These are phyloP conservation scores for Plectosphaerella plurivora DNA, from an alignment of 2,329 filamentous ascomycete species.

Conservation along the genomic window DNA sequence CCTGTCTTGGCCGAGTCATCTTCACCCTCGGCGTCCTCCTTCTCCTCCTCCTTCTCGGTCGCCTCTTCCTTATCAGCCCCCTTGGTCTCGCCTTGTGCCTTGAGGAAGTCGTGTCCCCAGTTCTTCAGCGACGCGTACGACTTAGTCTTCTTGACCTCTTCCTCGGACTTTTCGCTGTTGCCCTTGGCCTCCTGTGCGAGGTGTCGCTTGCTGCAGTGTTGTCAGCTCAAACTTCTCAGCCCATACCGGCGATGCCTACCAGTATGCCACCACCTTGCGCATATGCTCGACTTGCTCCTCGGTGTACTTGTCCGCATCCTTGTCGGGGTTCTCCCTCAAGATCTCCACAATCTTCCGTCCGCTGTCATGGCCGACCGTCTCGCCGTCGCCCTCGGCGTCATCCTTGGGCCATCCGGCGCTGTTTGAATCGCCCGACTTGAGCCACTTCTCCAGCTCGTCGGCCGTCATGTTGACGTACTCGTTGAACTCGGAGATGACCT, in stretches of 20 bases:
- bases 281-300: slow-evolving; percentile 53
- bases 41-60: slow-evolving; percentile 19
- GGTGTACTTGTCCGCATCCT: slow-evolving; percentile 51
- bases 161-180: slow-evolving; percentile 46
- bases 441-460: slow-evolving; percentile 56
- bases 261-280: slow-evolving; percentile 60
- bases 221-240: neutral
- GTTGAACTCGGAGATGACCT: slow-evolving; percentile 55
- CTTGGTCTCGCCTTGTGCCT: slow-evolving; percentile 20
- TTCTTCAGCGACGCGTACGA: slow-evolving; percentile 59
- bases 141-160: slow-evolving; percentile 42
- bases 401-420: slow-evolving; percentile 58
- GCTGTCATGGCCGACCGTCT: slow-evolving; percentile 60
- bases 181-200: slow-evolving; percentile 58
- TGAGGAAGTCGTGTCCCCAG: slow-evolving; percentile 53
- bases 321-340: slow-evolving; percentile 56
- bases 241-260: slow-evolving; percentile 21
- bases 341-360: slow-evolving; percentile 62
- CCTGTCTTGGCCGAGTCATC: slow-evolving; percentile 15
- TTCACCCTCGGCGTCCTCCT: slow-evolving; percentile 19
- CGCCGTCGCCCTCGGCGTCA: slow-evolving; percentile 46
- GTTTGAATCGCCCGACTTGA: slow-evolving; percentile 52
- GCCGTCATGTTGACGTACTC: slow-evolving; percentile 62
- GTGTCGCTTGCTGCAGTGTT: slow-evolving; percentile 48
- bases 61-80: slow-evolving; percentile 10